A percentile compares a stretch with the other conserved stretches of the same genome.
These are phyloP conservation scores for Arthrobotrys conoides DNA, from an alignment of 2,329 filamentous ascomycete genomes.

Conservation along the genomic window DNA sequence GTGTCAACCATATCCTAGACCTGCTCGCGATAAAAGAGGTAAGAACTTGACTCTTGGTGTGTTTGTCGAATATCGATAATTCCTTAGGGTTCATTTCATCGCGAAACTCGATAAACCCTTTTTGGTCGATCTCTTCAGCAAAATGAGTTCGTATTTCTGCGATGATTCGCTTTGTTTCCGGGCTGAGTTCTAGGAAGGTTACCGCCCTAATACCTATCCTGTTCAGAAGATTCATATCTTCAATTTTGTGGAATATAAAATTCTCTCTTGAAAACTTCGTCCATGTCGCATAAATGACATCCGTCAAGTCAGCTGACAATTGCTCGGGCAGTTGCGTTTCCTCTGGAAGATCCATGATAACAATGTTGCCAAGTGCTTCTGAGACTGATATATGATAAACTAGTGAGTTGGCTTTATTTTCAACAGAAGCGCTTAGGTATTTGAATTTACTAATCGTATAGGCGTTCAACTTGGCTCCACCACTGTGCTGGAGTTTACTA, in stretches of 20 bases:
- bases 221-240: neutral
- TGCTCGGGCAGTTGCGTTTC: neutral
- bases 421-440: neutral
- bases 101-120: neutral
- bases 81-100: neutral
- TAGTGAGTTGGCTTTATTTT: neutral
- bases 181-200: neutral
- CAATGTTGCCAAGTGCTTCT: neutral
- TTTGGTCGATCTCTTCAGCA: neutral
- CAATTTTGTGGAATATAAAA: neutral
- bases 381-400: neutral
- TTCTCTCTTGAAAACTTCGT: neutral
- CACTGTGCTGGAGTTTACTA: neutral
- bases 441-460: too few relatives aligned
- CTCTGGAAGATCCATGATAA: neutral
- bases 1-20: slow-evolving; percentile 1
- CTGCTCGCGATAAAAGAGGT: neutral
- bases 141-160: neutral
- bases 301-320: neutral
- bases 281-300: neutral
- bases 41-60: neutral
- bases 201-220: neutral
- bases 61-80: neutral
- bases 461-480: neutral
- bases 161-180: neutral